phyloP scores from a whole-genome alignment of 1,284 basidiomycete genomes.

The Ustilago esculenta region DNA sequence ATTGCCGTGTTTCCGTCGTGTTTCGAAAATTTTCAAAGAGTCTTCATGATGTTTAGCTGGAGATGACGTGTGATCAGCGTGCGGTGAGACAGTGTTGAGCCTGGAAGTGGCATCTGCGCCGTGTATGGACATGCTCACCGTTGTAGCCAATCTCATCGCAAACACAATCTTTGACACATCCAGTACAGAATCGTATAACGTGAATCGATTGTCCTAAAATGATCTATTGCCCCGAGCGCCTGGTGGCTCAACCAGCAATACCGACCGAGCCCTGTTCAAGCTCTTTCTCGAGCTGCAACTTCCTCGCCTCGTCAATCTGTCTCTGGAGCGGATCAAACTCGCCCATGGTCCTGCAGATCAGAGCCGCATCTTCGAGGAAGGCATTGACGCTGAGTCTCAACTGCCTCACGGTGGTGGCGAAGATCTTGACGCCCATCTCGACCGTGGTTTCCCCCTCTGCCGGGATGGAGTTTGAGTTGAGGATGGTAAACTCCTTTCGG shows the following conservation, averaged over 20 bases:
- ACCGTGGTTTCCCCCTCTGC: conserved; percentile 6
- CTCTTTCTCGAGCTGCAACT: conserved; percentile 33
- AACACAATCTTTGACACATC: too few species aligned
- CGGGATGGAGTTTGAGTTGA: conserved; percentile 7
- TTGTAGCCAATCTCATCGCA: too few species aligned
- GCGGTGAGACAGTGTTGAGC: too few species aligned
- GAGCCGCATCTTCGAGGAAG: conserved; percentile 51
- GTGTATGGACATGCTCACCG: too few species aligned
- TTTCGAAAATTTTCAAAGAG: too few species aligned
- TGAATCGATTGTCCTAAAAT: neutral
- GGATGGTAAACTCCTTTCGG: conserved; percentile 41
- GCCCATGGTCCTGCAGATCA: conserved; percentile 55
- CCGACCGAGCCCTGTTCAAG: conserved; percentile 57
- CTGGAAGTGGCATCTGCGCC: too few species aligned
- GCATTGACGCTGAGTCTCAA: conserved; percentile 55
- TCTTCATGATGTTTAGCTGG: too few species aligned
- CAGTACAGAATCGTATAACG: neutral
- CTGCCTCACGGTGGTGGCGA: conserved; percentile 57
- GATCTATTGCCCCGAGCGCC: neutral
- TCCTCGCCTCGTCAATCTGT: conserved; percentile 29
- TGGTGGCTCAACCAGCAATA: conserved; percentile 34
- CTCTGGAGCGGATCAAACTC: conserved; percentile 41
- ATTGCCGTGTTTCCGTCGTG: neutral
- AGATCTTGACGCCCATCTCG: conserved; percentile 46
- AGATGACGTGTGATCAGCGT: too few species aligned